phyloP scores from a whole-genome alignment of 169 alveolate species.

The Blepharisma undulans region DNA sequence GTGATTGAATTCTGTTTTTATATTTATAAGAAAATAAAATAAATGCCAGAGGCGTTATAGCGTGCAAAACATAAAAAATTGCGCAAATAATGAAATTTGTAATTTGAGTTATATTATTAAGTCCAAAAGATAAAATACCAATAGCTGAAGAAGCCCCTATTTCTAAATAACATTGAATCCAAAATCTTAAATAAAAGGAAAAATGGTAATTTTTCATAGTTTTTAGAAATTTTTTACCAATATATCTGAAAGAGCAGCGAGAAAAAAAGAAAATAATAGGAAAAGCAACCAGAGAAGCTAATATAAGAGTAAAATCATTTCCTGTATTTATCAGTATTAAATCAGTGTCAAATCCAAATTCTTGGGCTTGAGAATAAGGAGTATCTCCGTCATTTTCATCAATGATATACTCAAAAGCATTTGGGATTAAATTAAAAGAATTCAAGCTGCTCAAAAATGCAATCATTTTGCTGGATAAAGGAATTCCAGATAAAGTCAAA shows the following conservation, averaged over 20 bases:
- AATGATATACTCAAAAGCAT: not conserved
- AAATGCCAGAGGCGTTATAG: not conserved
- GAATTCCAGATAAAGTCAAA: not conserved
- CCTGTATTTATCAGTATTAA: not conserved
- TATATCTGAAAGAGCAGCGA: not conserved
- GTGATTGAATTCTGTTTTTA: not conserved
- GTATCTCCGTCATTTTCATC: not conserved
- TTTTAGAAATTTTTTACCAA: not conserved
- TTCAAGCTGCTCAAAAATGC: not conserved
- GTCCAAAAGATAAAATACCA: not conserved
- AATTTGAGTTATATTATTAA: not conserved
- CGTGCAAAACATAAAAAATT: not conserved
- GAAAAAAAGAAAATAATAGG: not conserved
- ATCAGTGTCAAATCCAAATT: slow-evolving; percentile 17
- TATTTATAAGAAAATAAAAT: not conserved
- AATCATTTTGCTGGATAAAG: not conserved
- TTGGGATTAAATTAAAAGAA: not conserved
- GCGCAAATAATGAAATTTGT: not conserved
- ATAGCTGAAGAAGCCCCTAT: not conserved
- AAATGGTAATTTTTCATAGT: not conserved
- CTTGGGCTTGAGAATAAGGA: not conserved
- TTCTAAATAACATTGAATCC: not conserved
- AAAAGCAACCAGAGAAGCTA: not conserved
- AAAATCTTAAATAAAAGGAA: not conserved
- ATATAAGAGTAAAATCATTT: not conserved